Evolutionary conservation across 2,329 filamentous ascomycete genomes (phyloP), one percentile per base, ranked within the genome.

Genomic region (Cytospora paraplurivora): DNA sequence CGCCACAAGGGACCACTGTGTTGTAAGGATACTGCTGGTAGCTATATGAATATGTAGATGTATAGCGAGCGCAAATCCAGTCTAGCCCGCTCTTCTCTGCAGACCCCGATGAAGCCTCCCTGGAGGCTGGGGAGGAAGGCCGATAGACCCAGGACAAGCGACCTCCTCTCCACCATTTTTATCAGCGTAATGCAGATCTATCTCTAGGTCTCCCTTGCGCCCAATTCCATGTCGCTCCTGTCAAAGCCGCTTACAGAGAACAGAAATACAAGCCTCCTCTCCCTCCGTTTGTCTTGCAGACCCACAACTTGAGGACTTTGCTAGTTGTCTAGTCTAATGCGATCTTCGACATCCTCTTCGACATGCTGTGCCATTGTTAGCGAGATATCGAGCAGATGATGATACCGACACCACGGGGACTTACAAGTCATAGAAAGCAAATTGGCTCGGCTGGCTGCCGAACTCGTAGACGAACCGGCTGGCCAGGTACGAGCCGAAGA

Each of bases 341-440:
- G 21, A 84, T 77, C 67, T 80, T 76, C n/a, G 82, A 77, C 80
- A 87, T 84, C 68, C 84, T 81, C 78, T 84, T 87, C 27, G 86
- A 86, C 87, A 89, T 89, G 73, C 86, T 88, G 67, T 69, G 52
- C 11, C 51, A 37, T 44, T 54, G 70, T 80, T 76, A 80, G 76
- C 37, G 32, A 8, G 2, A 7, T 7, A 8, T 8, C 52, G 11
- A 21, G 44, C 7, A 47, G 21, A 17, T 8, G 8, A 7, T 47
- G 6, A 21, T 11, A 4, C 10, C 3, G 10, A 10, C 35, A 11
- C 8, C n/a, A 47, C 56, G 38, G 33, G 54, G 65, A 89, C 90
- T 87, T 81, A 93, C 91, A 98, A 99, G 75, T 96, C 92, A 78
- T 96, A 99, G 83, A 99, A 99, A 47, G 94, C 93, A 80, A 99